Conservation (phyloP, 2,329 filamentous ascomycete genomes). For the Alternaria sp. region DNA sequence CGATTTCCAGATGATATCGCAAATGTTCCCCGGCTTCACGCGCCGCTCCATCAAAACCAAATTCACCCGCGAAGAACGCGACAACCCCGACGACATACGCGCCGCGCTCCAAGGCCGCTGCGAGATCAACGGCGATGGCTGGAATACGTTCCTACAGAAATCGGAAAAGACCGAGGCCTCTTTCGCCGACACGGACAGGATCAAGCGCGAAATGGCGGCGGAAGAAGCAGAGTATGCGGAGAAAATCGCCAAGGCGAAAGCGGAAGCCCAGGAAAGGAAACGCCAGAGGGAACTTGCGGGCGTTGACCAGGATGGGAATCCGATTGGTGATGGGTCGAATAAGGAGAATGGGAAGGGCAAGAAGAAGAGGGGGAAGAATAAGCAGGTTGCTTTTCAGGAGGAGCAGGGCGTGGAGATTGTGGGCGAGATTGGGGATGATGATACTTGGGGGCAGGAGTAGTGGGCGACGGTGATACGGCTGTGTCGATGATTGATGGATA, state of each 20-base stretch:
- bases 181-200: slow-evolving; percentile 47
- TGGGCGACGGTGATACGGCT: not conserved
- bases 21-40: slow-evolving; percentile 75
- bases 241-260: slow-evolving; percentile 46
- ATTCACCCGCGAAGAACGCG: slow-evolving; percentile 78
- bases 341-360: slow-evolving; percentile 34
- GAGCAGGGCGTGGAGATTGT: slow-evolving; percentile 41
- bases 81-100: slow-evolving; percentile 68
- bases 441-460: slow-evolving; percentile 32
- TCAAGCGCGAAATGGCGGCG: slow-evolving; percentile 39
- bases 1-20: slow-evolving; percentile 80
- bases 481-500: not conserved
- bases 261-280: slow-evolving; percentile 45
- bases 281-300: slow-evolving; percentile 39
- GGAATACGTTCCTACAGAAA: slow-evolving; percentile 48
- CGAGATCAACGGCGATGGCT: slow-evolving; percentile 41
- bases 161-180: slow-evolving; percentile 41
- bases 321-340: slow-evolving; percentile 19
- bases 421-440: slow-evolving; percentile 35
- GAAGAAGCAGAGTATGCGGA: slow-evolving; percentile 36
- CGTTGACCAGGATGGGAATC: slow-evolving; percentile 28
- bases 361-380: slow-evolving; percentile 41
- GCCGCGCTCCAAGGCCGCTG: slow-evolving; percentile 61
- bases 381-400: slow-evolving; percentile 34
- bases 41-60: slow-evolving; percentile 80